Percentiles rank a stretch among this genome's conserved stretches.
phyloP scores from a whole-genome alignment of 2,329 filamentous ascomycete genomes.

The Xylariales sp. region DNA sequence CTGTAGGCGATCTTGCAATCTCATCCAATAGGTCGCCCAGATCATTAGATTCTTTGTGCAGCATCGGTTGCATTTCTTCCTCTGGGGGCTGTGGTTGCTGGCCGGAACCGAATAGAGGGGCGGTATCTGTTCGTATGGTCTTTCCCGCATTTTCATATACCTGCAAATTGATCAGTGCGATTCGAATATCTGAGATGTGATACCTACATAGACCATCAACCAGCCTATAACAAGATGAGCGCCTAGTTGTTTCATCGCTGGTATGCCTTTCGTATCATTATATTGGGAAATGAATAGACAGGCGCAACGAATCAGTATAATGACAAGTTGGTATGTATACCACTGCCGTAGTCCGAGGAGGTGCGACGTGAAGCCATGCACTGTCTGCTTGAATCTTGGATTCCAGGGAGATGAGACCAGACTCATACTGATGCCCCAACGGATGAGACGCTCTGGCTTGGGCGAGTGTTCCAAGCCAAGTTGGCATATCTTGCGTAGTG shows the following conservation, averaged over 20 bases:
- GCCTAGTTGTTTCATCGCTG: slow-evolving; percentile 37
- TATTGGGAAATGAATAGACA: slow-evolving; percentile 39
- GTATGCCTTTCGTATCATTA: slow-evolving; percentile 32
- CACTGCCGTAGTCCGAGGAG: slow-evolving; percentile 59
- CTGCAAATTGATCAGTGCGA: slow-evolving; percentile 27
- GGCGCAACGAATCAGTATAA: slow-evolving; percentile 50
- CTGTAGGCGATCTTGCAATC: too few species aligned
- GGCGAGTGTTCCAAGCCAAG: slow-evolving; percentile 32
- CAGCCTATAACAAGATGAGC: slow-evolving; percentile 52
- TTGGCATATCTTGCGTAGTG: slow-evolving; percentile 14
- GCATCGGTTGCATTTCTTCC: slow-evolving; percentile 22
- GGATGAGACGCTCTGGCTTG: slow-evolving; percentile 34
- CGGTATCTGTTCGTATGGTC: slow-evolving; percentile 52
- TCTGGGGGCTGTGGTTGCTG: slow-evolving; percentile 19
- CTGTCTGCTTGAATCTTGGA: slow-evolving; percentile 56
- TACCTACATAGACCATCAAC: slow-evolving; percentile 50
- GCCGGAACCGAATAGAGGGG: slow-evolving; percentile 40
- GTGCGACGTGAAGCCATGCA: slow-evolving; percentile 55
- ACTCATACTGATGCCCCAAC: slow-evolving; percentile 44
- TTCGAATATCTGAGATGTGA: neutral
- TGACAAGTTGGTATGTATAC: slow-evolving; percentile 60
- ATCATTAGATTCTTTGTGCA: slow-evolving; percentile 27
- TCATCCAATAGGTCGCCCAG: slow-evolving; percentile 22
- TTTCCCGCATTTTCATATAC: slow-evolving; percentile 39
- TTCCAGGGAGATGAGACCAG: slow-evolving; percentile 63